phyloP scores from a whole-genome alignment of 306 rosid genomes.

The Pueraria montana region DNA sequence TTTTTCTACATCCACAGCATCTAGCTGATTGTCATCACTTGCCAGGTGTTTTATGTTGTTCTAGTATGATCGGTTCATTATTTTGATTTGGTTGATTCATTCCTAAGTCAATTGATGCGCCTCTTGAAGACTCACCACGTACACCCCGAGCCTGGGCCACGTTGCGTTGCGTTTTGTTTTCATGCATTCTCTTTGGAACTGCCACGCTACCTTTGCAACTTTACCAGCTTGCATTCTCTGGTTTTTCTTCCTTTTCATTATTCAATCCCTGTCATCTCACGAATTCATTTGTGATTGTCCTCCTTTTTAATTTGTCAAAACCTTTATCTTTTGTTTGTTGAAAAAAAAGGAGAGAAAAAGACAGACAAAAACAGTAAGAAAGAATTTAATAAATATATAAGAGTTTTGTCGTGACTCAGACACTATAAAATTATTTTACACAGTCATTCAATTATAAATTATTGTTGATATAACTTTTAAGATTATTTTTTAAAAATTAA shows the following conservation, averaged over 20 bases:
- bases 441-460: too few relatives aligned
- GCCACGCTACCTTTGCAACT: constrained; percentile 5
- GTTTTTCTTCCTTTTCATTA: not conserved
- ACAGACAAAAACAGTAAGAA: too few relatives aligned
- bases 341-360: too few relatives aligned
- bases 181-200: not conserved
- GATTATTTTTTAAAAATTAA: too few relatives aligned
- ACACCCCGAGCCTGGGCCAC: not conserved
- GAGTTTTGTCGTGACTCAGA: too few relatives aligned
- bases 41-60: constrained; percentile 26
- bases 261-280: not conserved
- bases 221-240: not conserved
- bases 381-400: too few relatives aligned
- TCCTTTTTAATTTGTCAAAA: not conserved
- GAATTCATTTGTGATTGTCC: not conserved
- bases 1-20: not conserved
- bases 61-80: not conserved
- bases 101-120: not conserved
- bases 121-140: not conserved
- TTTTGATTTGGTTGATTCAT: not conserved
- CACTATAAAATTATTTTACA: too few relatives aligned
- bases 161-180: not conserved
- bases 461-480: too few relatives aligned
- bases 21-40: too few relatives aligned
- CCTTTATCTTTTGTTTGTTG: not conserved